Evolutionary conservation across 441 rosid species (phyloP), one percentile per base, ranked within the genome.

Genomic region (Pelargonium australe): DNA sequence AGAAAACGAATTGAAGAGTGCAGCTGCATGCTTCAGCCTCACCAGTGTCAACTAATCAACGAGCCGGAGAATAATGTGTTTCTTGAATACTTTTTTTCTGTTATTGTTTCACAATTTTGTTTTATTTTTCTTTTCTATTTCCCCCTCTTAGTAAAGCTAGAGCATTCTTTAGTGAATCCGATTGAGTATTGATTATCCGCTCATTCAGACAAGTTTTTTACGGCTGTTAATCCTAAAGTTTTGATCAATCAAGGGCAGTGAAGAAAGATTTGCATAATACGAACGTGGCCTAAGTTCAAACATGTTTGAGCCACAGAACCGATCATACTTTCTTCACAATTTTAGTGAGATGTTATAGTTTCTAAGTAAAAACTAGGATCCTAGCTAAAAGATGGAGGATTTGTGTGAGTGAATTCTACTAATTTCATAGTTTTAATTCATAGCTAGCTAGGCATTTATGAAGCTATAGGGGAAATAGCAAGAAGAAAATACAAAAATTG

Each of bases 11-110:
- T 49, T 88, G 82, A 94, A 88, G 85, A 91, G 75, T 78, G 97
- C 95, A 9, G 92, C 96, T 14, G 91, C 89, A 13, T 83, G 96
- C 78, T 87, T 94, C 78, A 89, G 85, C 75, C 95, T 94, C 20
- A 94, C 93, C 28, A 93, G 95, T 82, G 86, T 91, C 73, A 86
- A 85, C 60, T 87, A 84, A 89, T 58, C 34, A 67, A 41, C 7
- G 10, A 57, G 63, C 66, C 13, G n/a, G 25, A 44, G 23, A 75
- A 62, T 43, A 20, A 71, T 19, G 72, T 51, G 34, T 49, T 65
- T 75, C 65, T n/a, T 25, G 23, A 75, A 62, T 43, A 20, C 71
- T 19, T 70, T 51, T 17, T 63, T n/a, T 74, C 47, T 69, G 14
- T 11, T 55, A 7, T 23, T 41, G 19, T n/a, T 16, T 14, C 58